These are phyloP conservation scores for Auricularia heimuer DNA, from an alignment of 768 basidiomycete genomes.

Conservation along the genomic window DNA sequence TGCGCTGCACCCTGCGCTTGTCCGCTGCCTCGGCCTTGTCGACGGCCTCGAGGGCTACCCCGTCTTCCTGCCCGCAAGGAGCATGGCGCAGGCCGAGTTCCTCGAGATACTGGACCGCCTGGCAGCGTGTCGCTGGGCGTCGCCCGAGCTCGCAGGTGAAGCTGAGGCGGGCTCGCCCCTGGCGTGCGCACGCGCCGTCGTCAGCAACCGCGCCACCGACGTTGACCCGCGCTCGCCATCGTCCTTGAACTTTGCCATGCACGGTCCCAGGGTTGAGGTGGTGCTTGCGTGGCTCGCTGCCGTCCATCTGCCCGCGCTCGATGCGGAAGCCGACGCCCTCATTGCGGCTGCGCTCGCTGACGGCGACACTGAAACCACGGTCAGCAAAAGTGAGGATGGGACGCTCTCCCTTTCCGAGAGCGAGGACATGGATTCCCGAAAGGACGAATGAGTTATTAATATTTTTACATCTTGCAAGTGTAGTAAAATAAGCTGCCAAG, in stretches of 20 bases:
- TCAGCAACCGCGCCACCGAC: constrained; percentile 22
- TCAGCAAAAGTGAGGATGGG: no score
- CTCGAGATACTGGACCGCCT: constrained; percentile 77
- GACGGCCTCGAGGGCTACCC: constrained; percentile 85
- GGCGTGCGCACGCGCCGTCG: constrained; percentile 60
- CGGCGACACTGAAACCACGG: background rate
- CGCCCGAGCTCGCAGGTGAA: constrained; percentile 29
- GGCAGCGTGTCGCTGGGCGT: constrained; percentile 56
- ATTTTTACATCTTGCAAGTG: no score
- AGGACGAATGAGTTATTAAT: no score
- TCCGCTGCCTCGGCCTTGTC: constrained; percentile 55
- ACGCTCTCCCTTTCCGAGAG: no score
- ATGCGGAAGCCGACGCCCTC: constrained; percentile 17
- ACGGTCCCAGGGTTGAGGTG: constrained; percentile 79
- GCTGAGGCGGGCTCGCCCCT: constrained; percentile 23
- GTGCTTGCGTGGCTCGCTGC: constrained; percentile 79
- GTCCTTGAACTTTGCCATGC: constrained; percentile 72
- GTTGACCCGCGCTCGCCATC: constrained; percentile 44
- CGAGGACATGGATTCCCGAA: no score
- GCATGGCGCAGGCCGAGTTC: constrained; percentile 86
- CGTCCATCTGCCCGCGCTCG: constrained; percentile 68
- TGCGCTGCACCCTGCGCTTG: constrained; percentile 51
- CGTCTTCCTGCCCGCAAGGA: constrained; percentile 75
- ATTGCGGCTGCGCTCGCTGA: background rate
- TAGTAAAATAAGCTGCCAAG: no score